phyloP scores from a whole-genome alignment of 1,139 yeast species.

The Protomyces macrosporus region DNA sequence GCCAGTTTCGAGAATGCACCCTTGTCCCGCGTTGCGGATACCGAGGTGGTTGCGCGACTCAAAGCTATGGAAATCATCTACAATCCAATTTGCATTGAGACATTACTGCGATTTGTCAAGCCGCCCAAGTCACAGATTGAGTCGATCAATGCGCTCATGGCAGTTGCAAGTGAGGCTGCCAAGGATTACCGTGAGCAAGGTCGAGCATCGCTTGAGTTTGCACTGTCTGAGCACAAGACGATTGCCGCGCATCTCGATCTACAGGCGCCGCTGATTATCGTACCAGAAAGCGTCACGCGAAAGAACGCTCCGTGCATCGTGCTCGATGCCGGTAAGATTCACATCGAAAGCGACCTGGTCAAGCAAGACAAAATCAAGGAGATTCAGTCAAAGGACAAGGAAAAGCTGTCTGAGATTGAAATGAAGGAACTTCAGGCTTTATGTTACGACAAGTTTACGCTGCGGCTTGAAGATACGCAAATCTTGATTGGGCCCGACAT shows the following conservation, averaged over 20 bases:
- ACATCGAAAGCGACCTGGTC: slow-evolving; percentile 74
- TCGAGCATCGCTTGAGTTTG: slow-evolving; percentile 85
- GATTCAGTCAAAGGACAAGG: slow-evolving; percentile 59
- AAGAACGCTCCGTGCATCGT: slow-evolving; percentile 86
- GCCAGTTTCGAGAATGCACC: slow-evolving; percentile 83
- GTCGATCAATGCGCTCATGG: slow-evolving; percentile 85
- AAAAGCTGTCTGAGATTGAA: slow-evolving; percentile 64
- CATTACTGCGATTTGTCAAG: slow-evolving; percentile 64
- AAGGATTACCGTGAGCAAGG: slow-evolving; percentile 89
- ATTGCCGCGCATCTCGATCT: slow-evolving; percentile 76
- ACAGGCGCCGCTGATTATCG: slow-evolving; percentile 87
- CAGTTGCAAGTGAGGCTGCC: slow-evolving; percentile 92
- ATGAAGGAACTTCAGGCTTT: slow-evolving; percentile 65
- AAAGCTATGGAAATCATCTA: slow-evolving; percentile 86
- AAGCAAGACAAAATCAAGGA: slow-evolving; percentile 65
- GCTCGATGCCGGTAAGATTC: slow-evolving; percentile 93
- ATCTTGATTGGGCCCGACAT: slow-evolving; percentile 79
- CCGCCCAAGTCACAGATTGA: slow-evolving; percentile 85
- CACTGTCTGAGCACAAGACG: slow-evolving; percentile 90
- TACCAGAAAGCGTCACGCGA: slow-evolving; percentile 75
- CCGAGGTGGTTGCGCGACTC: slow-evolving; percentile 64
- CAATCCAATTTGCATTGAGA: slow-evolving; percentile 74
- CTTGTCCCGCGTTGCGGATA: slow-evolving; percentile 74
- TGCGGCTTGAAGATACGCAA: slow-evolving; percentile 68
- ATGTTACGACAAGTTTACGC: slow-evolving; percentile 82